Conservation (phyloP, 371 early-diverging fungal species). For the Rhizomucor pusillus region DNA sequence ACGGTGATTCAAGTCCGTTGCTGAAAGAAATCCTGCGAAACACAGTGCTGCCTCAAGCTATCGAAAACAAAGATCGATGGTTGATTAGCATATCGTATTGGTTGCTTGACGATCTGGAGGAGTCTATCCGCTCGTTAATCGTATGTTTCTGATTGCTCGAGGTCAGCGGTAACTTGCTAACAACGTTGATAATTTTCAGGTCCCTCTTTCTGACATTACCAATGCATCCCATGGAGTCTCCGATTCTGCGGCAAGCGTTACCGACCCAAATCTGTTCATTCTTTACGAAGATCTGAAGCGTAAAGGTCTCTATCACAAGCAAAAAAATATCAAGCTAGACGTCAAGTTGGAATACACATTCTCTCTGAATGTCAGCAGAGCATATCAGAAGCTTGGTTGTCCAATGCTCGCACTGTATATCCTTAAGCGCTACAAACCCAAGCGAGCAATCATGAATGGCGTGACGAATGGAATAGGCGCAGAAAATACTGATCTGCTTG, state of each 20-base stretch:
- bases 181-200: conserved; percentile 6
- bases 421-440: conserved; percentile 24
- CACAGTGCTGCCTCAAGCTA: conserved; percentile 41
- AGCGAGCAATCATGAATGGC: not conserved
- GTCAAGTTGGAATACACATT: conserved; percentile 53
- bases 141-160: conserved; percentile 26
- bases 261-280: conserved; percentile 77
- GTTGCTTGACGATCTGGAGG: conserved; percentile 58
- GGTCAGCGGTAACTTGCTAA: no score
- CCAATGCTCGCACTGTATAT: conserved; percentile 73
- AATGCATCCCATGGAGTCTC: not conserved
- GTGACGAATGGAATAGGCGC: not conserved
- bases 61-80: conserved; percentile 69
- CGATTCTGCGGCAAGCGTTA: conserved; percentile 29
- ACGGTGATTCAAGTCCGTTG: conserved; percentile 64
- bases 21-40: conserved; percentile 54
- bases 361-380: conserved; percentile 53
- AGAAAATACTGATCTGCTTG: conserved; percentile 18
- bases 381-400: conserved; percentile 78
- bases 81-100: conserved; percentile 65
- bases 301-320: conserved; percentile 18
- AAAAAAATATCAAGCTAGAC: conserved; percentile 16
- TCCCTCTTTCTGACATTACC: not conserved
- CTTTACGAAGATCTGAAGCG: conserved; percentile 70
- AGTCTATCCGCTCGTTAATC: conserved; percentile 65